Conservation (phyloP, 805 yeast genomes). For the Millerozyma acaciae region DNA sequence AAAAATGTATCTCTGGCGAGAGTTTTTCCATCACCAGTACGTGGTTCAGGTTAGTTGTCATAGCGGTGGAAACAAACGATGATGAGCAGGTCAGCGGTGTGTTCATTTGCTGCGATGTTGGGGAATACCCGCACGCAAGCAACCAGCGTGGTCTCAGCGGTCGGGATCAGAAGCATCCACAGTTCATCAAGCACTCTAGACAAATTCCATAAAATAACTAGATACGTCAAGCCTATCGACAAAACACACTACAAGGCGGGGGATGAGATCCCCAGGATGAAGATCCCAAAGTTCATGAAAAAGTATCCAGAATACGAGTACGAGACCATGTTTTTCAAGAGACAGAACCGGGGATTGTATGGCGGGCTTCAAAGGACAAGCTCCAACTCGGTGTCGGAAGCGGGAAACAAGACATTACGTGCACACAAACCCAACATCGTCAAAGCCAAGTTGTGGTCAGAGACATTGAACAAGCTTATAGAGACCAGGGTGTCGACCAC, state of each 20-base stretch:
- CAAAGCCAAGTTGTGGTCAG: conserved; percentile 78
- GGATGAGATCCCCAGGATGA: conserved; percentile 24
- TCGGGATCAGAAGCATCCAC: conserved; percentile 3
- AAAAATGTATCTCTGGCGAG: no score
- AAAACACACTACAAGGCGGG: conserved; percentile 34
- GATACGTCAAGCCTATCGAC: conserved; percentile 36
- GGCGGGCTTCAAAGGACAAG: conserved; percentile 82
- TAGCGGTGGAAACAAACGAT: not conserved
- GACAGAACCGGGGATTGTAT: conserved; percentile 81
- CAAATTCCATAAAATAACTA: conserved; percentile 40
- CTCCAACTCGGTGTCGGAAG: conserved; percentile 77
- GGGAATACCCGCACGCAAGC: not conserved
- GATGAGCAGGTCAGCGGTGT: not conserved
- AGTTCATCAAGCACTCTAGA: conserved; percentile 1
- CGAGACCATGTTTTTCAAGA: conserved; percentile 72
- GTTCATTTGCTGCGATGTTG: not conserved
- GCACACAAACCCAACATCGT: conserved; percentile 81
- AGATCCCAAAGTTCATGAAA: conserved; percentile 19
- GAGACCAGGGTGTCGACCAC: conserved; percentile 66
- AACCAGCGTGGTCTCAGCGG: not conserved
- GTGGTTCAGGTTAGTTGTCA: no score
- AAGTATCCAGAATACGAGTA: conserved; percentile 40
- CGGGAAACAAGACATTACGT: conserved; percentile 68
- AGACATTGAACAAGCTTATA: conserved; percentile 56
- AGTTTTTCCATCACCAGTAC: no score